Conservation (phyloP, 2,329 filamentous ascomycete genomes). For the Venturia oleaginea region DNA sequence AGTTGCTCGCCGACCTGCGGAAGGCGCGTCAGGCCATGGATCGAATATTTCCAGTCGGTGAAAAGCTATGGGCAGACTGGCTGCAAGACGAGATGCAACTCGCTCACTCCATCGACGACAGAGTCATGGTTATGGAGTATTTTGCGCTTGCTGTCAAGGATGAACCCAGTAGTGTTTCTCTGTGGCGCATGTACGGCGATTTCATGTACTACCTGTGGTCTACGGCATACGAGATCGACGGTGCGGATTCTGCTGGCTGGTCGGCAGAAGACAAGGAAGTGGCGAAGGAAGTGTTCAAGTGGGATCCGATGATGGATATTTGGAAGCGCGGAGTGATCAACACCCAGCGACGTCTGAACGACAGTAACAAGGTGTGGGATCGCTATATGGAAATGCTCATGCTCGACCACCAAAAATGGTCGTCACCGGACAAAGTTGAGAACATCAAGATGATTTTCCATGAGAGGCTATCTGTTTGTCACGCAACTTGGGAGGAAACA, state of each 20-base stretch:
- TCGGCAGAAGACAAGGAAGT: slow-evolving; percentile 59
- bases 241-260: slow-evolving; percentile 29
- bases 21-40: slow-evolving; percentile 50
- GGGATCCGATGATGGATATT: slow-evolving; percentile 55
- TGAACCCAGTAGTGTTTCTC: slow-evolving; percentile 62
- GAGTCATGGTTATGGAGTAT: slow-evolving; percentile 61
- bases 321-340: slow-evolving; percentile 65
- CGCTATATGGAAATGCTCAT: slow-evolving; percentile 65
- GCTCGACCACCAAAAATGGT: slow-evolving; percentile 53
- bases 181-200: slow-evolving; percentile 72
- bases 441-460: slow-evolving; percentile 61
- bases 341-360: slow-evolving; percentile 64
- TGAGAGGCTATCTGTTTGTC: slow-evolving; percentile 58
- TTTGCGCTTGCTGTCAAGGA: slow-evolving; percentile 61
- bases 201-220: slow-evolving; percentile 66
- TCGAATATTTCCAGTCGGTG: slow-evolving; percentile 59
- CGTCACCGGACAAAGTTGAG: slow-evolving; percentile 47
- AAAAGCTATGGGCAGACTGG: slow-evolving; percentile 69
- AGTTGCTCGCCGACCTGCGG: slow-evolving; percentile 36
- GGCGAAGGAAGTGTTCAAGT: slow-evolving; percentile 62
- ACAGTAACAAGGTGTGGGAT: slow-evolving; percentile 73
- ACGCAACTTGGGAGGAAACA: slow-evolving; percentile 66
- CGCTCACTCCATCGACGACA: slow-evolving; percentile 54
- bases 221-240: slow-evolving; percentile 52
- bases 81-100: slow-evolving; percentile 61